Evolutionary conservation across 805 yeast genomes (phyloP), one percentile per base, ranked within the genome.

Genomic region (Metschnikowia matae): DNA sequence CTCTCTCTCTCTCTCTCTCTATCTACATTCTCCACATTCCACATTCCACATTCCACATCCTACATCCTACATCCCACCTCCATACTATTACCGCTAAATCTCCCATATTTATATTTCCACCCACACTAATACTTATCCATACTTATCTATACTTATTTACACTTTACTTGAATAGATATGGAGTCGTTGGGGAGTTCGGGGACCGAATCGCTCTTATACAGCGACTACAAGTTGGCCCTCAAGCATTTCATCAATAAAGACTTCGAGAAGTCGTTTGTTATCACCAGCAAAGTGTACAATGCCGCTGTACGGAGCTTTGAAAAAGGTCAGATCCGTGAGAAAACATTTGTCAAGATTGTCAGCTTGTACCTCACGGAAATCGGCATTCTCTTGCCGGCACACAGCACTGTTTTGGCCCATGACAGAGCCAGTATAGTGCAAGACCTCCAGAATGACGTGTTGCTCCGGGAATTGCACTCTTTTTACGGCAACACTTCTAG

Each of bases 231-330:
- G 46, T 54, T 72, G 43, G 68, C 77, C 2, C 58, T 70, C 51
- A 73, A 73, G 56, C 61, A 61, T 45, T 73, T 73, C 57, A 62
- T 69, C 58, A 72, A 70, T 54, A 70, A 66, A 57, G 65, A 70
- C 54, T 63, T 71, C 39, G 60, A 54, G 4, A 62, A 64, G 44
- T 71, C 77, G 10, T 71, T 59, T 48, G 62, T 50, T 18, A 53
- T 71, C 10, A 54, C 63, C 20, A 53, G 53, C 42, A 52, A 58
- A 40, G 53, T 68, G 32, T 67, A 67, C 48, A 52, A 51, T 18
- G 52, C 51, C 13, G 48, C 62, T 14, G 59, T 62, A 46, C 47
- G 52, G 13, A 64, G 62, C 44, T 62, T 57, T 35, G 52, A 49
- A 11, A 58, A 60, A 20, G 69, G 65, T 20, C 48, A 55, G 29